phyloP scores from a whole-genome alignment of 345 rosid genomes.

The Brassica rapa region DNA sequence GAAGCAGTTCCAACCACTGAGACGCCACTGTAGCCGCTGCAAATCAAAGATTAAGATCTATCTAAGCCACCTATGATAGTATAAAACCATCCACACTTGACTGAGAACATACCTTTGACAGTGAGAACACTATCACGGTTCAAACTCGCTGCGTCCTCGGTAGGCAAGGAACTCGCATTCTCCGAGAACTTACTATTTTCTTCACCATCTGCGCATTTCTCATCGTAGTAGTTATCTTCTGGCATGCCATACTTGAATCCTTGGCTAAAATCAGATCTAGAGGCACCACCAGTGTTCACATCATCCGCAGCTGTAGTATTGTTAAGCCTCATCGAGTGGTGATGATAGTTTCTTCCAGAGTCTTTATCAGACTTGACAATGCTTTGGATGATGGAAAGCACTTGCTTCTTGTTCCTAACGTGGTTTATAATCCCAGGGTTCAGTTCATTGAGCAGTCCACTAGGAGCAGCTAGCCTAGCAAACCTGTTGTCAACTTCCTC shows the following conservation, averaged over 20 bases:
- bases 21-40: slow-evolving; percentile 92
- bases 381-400: slow-evolving; percentile 86
- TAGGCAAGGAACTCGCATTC: slow-evolving; percentile 30
- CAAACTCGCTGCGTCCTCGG: slow-evolving; percentile 21
- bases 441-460: slow-evolving; percentile 81
- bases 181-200: slow-evolving; percentile 25
- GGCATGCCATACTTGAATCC: slow-evolving; percentile 24
- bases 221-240: slow-evolving; percentile 22
- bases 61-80: slow-evolving; percentile 5
- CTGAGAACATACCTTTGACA: slow-evolving; percentile 37
- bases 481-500: slow-evolving; percentile 79
- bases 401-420: slow-evolving; percentile 91
- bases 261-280: slow-evolving; percentile 25
- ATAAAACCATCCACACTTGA: not conserved
- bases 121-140: slow-evolving; percentile 39
- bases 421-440: slow-evolving; percentile 94
- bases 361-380: slow-evolving; percentile 59
- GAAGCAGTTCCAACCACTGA: slow-evolving; percentile 90
- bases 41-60: slow-evolving; percentile 31
- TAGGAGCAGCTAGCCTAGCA: slow-evolving; percentile 84
- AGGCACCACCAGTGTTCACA: slow-evolving; percentile 19
- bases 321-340: slow-evolving; percentile 6
- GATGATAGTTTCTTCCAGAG: slow-evolving; percentile 18
- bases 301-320: slow-evolving; percentile 20
- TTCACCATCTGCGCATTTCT: slow-evolving; percentile 26